Base-by-base conservation (phyloP, 2,329 filamentous ascomycete genomes). In the Chaetomium sp. region DNA sequence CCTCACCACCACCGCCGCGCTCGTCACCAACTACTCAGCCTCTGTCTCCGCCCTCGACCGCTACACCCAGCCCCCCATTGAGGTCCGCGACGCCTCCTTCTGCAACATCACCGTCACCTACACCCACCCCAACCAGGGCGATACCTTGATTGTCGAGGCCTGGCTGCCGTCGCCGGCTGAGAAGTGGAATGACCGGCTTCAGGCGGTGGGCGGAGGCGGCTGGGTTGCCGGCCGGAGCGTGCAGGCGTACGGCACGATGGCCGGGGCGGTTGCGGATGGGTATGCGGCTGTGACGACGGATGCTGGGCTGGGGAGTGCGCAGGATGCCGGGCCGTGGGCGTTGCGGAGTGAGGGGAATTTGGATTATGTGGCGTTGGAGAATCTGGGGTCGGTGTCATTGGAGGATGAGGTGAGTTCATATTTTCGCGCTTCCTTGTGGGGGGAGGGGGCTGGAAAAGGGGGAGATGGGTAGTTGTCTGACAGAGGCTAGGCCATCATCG, bases 91-190 rank as follows among this genome's bases (percentile, higher is more conserved):
- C 49, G 53, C 54, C 38, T 57, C 42, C 32, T 71, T 72, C 65
- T 76, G 74, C 66, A 74, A 76, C 52, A 68, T 76, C 49, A 74
- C 71, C 2, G 64, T 75, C 6, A 64, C 66, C 19, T 75, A 75
- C 61, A 73, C 69, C 0, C 73, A 75, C 62, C 69, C 71, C 3
- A 72, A 73, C n/a, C 67, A 70, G 59, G 62, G 67, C 40, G 73
- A 75, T 55, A 63, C 50, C 2, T 64, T 74, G 42, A 65, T 67
- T 40, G 65, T 72, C 4, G 63, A 71, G 62, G 54, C 71, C 54
- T 66, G 70, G 69, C 61, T 73, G 58, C 68, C 73, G 57, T 27
- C 19, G 19, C 68, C 73, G 33, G 10, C 11, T 1, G 35, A 37
- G 12, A 34, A n/a, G 5, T 74, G 70, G 71, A 73, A 73, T 41